These are phyloP conservation scores for Aspergillus conjunctus DNA, from an alignment of 495 filamentous ascomycete genomes.

Conservation along the genomic window DNA sequence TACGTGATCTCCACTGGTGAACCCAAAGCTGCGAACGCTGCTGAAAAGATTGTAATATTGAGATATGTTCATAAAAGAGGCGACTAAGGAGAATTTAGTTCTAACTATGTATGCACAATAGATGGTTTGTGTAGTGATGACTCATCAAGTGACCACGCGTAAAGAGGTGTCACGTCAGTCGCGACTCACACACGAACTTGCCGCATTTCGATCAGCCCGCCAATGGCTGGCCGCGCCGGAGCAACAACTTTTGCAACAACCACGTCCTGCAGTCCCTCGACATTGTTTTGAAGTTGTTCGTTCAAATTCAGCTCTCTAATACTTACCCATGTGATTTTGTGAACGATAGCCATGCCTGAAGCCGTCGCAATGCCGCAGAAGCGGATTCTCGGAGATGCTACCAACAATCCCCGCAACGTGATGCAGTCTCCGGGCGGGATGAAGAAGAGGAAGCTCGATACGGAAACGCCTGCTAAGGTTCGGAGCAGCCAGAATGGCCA, in stretches of 20 bases:
- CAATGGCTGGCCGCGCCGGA: constrained; percentile 9
- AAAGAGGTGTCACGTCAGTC: constrained; percentile 16
- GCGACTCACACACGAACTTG: constrained; percentile 20
- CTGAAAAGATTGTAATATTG: too few species aligned
- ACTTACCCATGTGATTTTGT: constrained; percentile 15
- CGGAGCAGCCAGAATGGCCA: constrained; percentile 59
- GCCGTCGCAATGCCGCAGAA: constrained; percentile 55
- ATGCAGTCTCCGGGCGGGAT: constrained; percentile 50
- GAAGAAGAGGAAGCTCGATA: constrained; percentile 82
- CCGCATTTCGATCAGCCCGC: constrained; percentile 2
- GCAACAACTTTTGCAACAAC: not conserved
- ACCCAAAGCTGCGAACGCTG: too few species aligned
- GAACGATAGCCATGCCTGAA: constrained; percentile 50
- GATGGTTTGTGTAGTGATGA: not conserved
- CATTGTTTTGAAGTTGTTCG: not conserved
- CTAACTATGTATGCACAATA: too few species aligned
- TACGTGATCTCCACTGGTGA: too few species aligned
- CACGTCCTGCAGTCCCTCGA: not conserved
- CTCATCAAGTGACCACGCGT: constrained; percentile 11
- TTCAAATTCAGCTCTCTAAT: not conserved
- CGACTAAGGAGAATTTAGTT: too few species aligned
- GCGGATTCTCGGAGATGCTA: constrained; percentile 61
- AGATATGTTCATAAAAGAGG: too few species aligned
- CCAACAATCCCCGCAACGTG: constrained; percentile 51
- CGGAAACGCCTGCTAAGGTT: constrained; percentile 51